Evolutionary conservation across 139 green algal species (phyloP).

Genomic region (Chlamydomonas sp.): DNA sequence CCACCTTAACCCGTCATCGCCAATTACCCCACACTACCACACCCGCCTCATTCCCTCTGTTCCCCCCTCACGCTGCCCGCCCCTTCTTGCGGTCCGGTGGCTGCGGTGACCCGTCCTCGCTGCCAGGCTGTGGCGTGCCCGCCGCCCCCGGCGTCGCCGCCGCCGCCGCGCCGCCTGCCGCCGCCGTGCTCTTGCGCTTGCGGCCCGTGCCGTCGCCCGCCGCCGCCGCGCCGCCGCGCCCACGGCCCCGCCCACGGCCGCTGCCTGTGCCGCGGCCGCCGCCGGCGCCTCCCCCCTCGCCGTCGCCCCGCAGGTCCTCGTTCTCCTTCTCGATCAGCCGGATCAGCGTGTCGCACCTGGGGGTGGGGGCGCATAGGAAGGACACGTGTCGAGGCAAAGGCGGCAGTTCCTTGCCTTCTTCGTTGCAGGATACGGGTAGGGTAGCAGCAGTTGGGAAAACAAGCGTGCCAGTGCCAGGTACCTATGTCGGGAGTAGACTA

Average conservation of each 20-base stretch:
- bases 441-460: no score
- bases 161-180: slow-evolving; percentile 6
- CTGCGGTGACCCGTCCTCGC: slow-evolving; percentile 35
- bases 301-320: slow-evolving; percentile 23
- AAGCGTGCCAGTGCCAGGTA: no score
- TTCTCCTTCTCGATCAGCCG: slow-evolving; percentile 94
- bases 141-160: slow-evolving; percentile 7
- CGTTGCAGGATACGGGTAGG: no score
- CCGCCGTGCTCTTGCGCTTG: slow-evolving; percentile 31
- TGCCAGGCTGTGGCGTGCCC: slow-evolving; percentile 23
- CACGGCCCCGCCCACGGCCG: not conserved
- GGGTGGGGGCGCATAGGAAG: not conserved
- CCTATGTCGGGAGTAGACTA: not conserved
- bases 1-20: no score
- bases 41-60: no score
- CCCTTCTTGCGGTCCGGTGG: slow-evolving; percentile 38
- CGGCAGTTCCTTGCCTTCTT: no score
- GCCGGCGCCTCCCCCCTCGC: not conserved
- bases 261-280: not conserved
- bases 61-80: not conserved
- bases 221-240: not conserved
- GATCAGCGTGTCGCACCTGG: slow-evolving; percentile 95
- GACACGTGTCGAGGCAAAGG: not conserved
- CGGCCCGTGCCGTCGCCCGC: slow-evolving; percentile 4
- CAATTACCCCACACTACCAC: no score